A percentile compares a stretch with the other conserved stretches of the same genome.
Evolutionary conservation across 2,329 filamentous ascomycete species (phyloP).

Genomic region (Fusarium pilosicola): DNA sequence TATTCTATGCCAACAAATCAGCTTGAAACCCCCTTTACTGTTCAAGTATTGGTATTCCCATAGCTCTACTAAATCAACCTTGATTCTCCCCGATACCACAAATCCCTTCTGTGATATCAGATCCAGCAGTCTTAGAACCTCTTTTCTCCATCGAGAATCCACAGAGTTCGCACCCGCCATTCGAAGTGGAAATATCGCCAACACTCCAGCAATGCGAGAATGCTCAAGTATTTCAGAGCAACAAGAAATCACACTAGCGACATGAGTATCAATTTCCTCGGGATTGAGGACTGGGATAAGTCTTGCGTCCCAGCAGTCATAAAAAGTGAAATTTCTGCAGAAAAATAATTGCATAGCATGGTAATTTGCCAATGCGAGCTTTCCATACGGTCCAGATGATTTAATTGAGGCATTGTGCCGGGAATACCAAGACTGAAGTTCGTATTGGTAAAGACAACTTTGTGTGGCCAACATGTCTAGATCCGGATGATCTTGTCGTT

Average conservation of each 20-base stretch:
- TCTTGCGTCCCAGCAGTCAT: constrained; percentile 30
- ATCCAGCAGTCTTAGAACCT: constrained; percentile 3
- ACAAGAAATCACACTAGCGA: background rate
- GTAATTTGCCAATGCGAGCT: constrained; percentile 23
- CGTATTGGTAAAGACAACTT: constrained; percentile 13
- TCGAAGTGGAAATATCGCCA: constrained; percentile 39
- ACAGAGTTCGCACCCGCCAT: constrained; percentile 32
- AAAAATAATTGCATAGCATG: constrained; percentile 36
- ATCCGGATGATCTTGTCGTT: background rate
- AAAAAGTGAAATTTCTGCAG: constrained; percentile 39
- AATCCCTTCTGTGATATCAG: constrained; percentile 37
- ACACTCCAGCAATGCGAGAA: constrained; percentile 30
- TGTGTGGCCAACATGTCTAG: constrained; percentile 10
- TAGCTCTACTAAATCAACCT: constrained; percentile 31
- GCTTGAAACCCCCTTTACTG: background rate
- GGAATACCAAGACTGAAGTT: background rate
- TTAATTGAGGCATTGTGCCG: background rate
- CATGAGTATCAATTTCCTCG: background rate
- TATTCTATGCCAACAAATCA: fast-evolving
- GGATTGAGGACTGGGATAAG: constrained; percentile 8
- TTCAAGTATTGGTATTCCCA: constrained; percentile 25
- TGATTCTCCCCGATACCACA: constrained; percentile 36
- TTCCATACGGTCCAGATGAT: background rate
- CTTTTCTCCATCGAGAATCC: background rate
- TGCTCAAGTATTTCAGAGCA: background rate